Evolutionary conservation across 805 yeast genomes (phyloP), one percentile per base, ranked within the genome.

Genomic region (Alloascoidea africana): DNA sequence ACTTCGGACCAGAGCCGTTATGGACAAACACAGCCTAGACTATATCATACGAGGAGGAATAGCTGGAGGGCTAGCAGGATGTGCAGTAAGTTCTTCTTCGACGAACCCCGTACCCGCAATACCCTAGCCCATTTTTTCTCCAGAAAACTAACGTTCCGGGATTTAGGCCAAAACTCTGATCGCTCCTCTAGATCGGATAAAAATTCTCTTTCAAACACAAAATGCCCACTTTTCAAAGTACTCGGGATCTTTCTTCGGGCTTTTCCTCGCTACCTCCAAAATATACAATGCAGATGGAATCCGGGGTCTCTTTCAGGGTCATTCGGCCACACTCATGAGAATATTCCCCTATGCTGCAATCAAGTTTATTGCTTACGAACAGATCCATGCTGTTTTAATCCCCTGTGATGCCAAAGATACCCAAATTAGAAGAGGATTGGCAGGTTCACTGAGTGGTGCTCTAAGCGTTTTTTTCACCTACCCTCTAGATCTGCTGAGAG

Each of bases 271-370:
- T 0, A 79, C 79, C 0, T 59, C 59, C 27, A 67, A 71, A 40
- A 87, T 91, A 17, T 73, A 73, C 59, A 39, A 47, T 4, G 64
- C 60, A 37, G 91, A 85, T 54, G 97, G 97, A 14, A 35, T 76
- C 1, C 44, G 60, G 33, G 98, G 98, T 1, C 70, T 91, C 39
- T 89, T 76, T 54, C 95, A 89, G 50, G 98, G 98, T 32, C 98
- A 91, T 55, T 83, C 94, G 3, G 96, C 93, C 1, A 91, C 98
- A 0, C 60, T 91, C 37, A 56, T 87, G 33, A 66, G 98, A 43
- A 84, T 91, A 2, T 89, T 91, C 55, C 98, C 98, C 1, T 91
- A 91, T 55, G 96, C 98, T 3, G 95, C 96, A 6, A 82, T 91
- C 50, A 91, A 91, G 55, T 91, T 89, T 56, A 95, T 91, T 13